Percentiles rank a stretch among this genome's conserved stretches.
Conservation (phyloP, 2,329 filamentous ascomycete genomes). For the Cercospora berteroae region DNA sequence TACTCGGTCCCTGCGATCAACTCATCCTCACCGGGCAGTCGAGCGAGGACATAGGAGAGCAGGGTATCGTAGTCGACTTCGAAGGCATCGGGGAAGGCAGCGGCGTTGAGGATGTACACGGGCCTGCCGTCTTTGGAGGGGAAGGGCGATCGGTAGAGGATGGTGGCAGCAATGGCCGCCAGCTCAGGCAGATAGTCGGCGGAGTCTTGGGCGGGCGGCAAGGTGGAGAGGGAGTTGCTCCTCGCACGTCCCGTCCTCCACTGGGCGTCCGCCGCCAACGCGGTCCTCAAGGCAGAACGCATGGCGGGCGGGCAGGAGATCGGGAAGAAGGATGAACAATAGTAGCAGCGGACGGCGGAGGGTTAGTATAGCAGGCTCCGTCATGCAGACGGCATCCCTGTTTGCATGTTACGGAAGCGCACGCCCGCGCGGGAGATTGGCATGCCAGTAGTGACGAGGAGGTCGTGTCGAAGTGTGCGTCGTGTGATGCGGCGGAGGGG, state of each 20-base stretch:
- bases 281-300: conserved; percentile 31
- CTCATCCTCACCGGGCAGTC: conserved; percentile 56
- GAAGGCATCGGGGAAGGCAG: conserved; percentile 55
- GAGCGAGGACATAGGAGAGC: conserved; percentile 55
- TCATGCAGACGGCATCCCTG: conserved; percentile 13
- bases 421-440: background rate
- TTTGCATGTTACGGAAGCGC: background rate
- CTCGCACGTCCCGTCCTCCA: conserved; percentile 29
- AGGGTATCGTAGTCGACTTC: conserved; percentile 56
- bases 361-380: background rate
- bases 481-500: background rate
- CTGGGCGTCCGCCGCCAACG: conserved; percentile 33
- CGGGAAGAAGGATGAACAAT: background rate
- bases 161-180: conserved; percentile 51
- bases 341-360: background rate
- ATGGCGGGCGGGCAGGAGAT: conserved; percentile 2
- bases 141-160: conserved; percentile 55
- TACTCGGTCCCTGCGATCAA: conserved; percentile 54
- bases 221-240: conserved; percentile 47
- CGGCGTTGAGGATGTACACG: conserved; percentile 56
- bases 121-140: conserved; percentile 51
- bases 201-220: conserved; percentile 47
- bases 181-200: conserved; percentile 50
- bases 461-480: background rate
- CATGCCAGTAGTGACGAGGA: background rate